Evolutionary conservation across 2,329 filamentous ascomycete genomes (phyloP), one percentile per base, ranked within the genome.

Genomic region (Zymoseptoria passerinii): DNA sequence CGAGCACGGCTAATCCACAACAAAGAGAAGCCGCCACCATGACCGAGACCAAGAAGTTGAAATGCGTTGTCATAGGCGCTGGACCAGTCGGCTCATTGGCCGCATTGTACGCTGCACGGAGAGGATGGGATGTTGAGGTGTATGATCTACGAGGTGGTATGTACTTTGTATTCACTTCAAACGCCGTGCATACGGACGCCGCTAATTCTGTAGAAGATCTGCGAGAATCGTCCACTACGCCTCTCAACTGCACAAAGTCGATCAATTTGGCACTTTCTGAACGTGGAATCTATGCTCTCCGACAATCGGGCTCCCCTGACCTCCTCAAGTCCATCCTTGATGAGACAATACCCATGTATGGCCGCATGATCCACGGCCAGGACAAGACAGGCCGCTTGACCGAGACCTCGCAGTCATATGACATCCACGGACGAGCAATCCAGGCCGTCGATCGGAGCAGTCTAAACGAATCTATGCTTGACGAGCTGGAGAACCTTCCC

Each of bases 231-330:
- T 82, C 84, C 2, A 96, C 89, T 0, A 85, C 86, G 28, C 92
- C 92, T 2, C 80, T 97, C 61, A 96, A 96, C 74, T 96, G 96
- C 71, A 95, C 92, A 61, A 95, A 91, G 73, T 97, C 94, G n/a
- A 99, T 99, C 78, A 99, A 99, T 71, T 77, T 99, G 57, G 92
- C 94, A 20, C 80, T 99, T 0, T 97, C 94, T 0, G 92, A 97
- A 72, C 85, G 94, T 59, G 94, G 94, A 29, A 92, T 97, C 72
- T 89, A 94, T 72, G 89, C 92, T 20, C 86, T 99, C 75, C 82
- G 83, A 55, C 79, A 88, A 66, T 84, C 89, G 1, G 83, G 84
- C 27, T 81, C 85, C 29, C 76, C 83, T 2, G 81, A 79, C 2
- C 81, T 97, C 40, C 77, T 96, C 29, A 81, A 92, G 10, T 80